Base-by-base conservation (phyloP, 179 eudicot species). In the Silene vulgaris region DNA sequence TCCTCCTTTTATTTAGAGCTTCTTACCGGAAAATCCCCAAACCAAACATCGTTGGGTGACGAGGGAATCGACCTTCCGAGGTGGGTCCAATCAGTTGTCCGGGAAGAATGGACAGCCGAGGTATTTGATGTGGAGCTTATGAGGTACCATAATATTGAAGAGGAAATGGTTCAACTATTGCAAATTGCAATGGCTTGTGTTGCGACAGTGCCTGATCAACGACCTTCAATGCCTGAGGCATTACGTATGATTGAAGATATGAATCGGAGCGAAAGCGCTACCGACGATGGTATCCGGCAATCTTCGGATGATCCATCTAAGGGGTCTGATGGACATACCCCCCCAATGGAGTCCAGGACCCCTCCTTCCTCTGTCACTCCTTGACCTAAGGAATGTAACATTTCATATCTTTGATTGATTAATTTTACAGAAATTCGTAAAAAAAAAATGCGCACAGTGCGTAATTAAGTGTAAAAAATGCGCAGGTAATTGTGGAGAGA, bases 221-320 rank as follows among this genome's bases (percentile, higher is more conserved):
- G 92, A 23, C 92, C 92, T 19, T 45, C 84, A 5, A 89, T 89
- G 90, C 83, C 82, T 0, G 89, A 85, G 50, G 92, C 80, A 9
- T 79, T 89, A 20, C 75, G 89, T 19, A 89, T 89, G 92, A 89
- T 89, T 0, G 92, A 87, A 73, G 90, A 89, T 48, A 84, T 86
- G 79, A 88, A 80, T 72, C 68, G 90, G 21, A 84, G 88, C 0
- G 95, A 88, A 50, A 85, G 84, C 30, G 77, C 67, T 56, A 81
- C 87, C 0, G 97, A 90, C 48, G 93, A 87, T 26, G 95, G 90
- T n/a, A 68, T 88, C 61, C 79, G 92, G 4, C 97, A 84, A 74
- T 88, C 95, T 4, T 92, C 97, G 0, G 97, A 92, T 75, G 97
- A 92, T 57, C 93, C 91, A 0, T 89, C 91, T 5, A 89, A 88